Conservation (phyloP, 2,329 filamentous ascomycete species). For the Neonectria sp. region DNA sequence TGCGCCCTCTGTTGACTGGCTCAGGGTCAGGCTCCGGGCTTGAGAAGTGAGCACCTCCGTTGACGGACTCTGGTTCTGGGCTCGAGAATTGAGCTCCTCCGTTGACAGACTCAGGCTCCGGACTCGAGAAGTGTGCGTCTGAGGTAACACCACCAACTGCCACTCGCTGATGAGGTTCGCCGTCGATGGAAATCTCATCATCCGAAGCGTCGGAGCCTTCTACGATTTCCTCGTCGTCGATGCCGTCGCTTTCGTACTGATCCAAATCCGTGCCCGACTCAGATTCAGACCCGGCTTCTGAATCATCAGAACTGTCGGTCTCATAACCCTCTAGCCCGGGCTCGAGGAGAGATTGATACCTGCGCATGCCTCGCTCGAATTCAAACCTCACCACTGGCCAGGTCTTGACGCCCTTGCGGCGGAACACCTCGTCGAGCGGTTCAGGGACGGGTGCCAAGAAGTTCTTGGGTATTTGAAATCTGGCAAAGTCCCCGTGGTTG, state of each 20-base stretch:
- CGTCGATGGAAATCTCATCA: constrained; percentile 42
- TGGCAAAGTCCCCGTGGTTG: constrained; percentile 49
- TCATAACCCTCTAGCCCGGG: constrained; percentile 24
- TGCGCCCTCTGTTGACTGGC: constrained; percentile 38
- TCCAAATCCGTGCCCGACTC: constrained; percentile 41
- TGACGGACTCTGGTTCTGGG: background rate
- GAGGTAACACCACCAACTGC: constrained; percentile 28
- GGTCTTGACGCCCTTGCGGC: constrained; percentile 35
- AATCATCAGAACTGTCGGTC: constrained; percentile 35
- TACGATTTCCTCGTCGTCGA: constrained; percentile 53
- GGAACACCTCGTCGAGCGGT: constrained; percentile 13
- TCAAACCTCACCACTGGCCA: constrained; percentile 54
- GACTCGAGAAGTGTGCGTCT: constrained; percentile 50
- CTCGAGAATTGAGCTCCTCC: background rate
- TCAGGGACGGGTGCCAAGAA: constrained; percentile 19
- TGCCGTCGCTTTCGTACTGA: constrained; percentile 58
- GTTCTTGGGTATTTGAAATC: constrained; percentile 39
- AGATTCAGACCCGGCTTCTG: constrained; percentile 26
- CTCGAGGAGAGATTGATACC: constrained; percentile 36
- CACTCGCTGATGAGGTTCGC: constrained; percentile 2
- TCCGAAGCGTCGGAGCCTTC: constrained; percentile 48
- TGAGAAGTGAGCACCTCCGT: constrained; percentile 15
- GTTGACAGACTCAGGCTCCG: constrained; percentile 43
- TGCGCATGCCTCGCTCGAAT: constrained; percentile 31
- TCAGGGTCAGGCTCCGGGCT: constrained; percentile 28